A percentile compares a stretch with the other conserved stretches of the same genome.
These are phyloP conservation scores for Eragrostis nindensis DNA, from an alignment of 176 grass and related monocot genomes.

Conservation along the genomic window DNA sequence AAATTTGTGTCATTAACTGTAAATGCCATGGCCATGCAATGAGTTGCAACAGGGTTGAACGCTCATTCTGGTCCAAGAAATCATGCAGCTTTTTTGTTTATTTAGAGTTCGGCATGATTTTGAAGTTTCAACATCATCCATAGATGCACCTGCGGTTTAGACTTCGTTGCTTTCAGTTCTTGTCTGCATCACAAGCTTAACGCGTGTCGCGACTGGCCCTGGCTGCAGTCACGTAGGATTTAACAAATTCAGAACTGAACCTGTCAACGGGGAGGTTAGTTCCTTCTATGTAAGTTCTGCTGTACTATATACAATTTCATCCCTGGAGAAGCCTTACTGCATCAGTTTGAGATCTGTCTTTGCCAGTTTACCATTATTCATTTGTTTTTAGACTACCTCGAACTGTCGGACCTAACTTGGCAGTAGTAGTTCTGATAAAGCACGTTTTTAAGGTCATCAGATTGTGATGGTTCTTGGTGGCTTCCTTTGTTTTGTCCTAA, in stretches of 20 bases:
- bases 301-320: too few relatives aligned
- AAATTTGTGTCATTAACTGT: too few relatives aligned
- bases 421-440: background rate
- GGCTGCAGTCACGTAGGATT: background rate
- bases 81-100: background rate
- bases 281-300: too few relatives aligned
- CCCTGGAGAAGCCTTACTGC: background rate
- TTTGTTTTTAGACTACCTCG: background rate
- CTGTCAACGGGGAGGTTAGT: background rate
- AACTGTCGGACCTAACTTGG: background rate
- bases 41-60: slow-evolving; percentile 10
- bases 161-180: background rate
- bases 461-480: slow-evolving; percentile 8
- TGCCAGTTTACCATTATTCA: background rate
- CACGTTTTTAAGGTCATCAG: slow-evolving; percentile 24
- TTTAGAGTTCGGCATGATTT: slow-evolving; percentile 1
- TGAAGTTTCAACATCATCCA: background rate
- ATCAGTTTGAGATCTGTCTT: background rate
- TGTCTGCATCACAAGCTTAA: background rate
- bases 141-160: slow-evolving; percentile 9
- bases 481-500: background rate
- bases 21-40: background rate
- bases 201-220: background rate
- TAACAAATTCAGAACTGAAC: background rate
- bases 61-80: slow-evolving; percentile 28